Base-by-base conservation (phyloP, 2,329 filamentous ascomycete genomes). In the Nothomitra cinnamomea region DNA sequence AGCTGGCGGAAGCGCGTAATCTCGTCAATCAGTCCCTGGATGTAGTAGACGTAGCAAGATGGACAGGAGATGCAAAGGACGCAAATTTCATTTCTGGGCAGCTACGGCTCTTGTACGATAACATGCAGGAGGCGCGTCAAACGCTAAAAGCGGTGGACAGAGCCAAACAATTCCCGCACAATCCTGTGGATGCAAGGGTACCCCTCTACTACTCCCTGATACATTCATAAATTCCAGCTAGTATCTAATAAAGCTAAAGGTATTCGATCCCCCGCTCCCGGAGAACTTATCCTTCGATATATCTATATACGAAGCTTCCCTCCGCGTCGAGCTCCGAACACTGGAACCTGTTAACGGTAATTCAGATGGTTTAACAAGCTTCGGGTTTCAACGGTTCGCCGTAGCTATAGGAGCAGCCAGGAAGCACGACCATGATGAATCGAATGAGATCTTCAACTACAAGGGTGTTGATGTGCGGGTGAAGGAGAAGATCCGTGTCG, bases 401-500 rank as follows among this genome's bases (percentile, higher is more conserved):
- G 66, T 66, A 2, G 72, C 72, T 3, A 62, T 74, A 1, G 71
- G 71, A 13, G 70, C 66, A 12, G 56, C 63, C 1, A 64, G 66
- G 55, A 60, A 63, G 2, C 69, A 67, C 12, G 60, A 61, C 5
- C 72, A 75, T 58, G 72, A 73, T 52, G 90, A 96, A 67, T 80
- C 82, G 58, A 84, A 90, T 56, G 76, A 80, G 38, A 70, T 85
- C 0, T 95, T 94, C 65, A 72, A 70, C 2, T 95, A 77, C 67
- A 71, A 70, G 13, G 77, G 78, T 3, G 75, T 80, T 54, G 80
- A 92, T 57, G 88, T 95, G 2, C 83, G 80, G 58, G 90, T 96
- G 47, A 80, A 83, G 59, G 90, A 95, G 65, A 95, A 95, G 70
- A 78, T 95, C 3, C 76, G 85, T 41, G 83, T 95, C 1, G 89